Conservation (phyloP, 2,329 filamentous ascomycete genomes). For the Lanzia echinophila region DNA sequence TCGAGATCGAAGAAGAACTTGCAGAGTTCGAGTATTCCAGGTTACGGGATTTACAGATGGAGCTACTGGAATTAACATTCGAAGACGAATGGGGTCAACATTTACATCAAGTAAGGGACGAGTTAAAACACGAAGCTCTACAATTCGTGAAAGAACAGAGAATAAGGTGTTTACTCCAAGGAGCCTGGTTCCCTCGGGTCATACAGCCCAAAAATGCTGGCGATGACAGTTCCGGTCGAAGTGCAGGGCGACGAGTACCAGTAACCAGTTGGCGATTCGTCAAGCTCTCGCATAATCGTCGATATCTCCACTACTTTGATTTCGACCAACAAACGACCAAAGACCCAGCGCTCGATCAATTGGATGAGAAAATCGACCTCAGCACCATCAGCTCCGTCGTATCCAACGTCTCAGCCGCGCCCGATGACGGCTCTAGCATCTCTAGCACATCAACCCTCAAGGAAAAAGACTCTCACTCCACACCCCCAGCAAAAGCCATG, state of each 20-base stretch:
- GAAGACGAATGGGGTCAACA: conserved; percentile 93
- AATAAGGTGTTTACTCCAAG: conserved; percentile 79
- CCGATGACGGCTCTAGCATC: conserved; percentile 42
- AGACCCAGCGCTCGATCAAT: conserved; percentile 64
- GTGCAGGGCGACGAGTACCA: conserved; percentile 12
- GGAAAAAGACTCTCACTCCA: conserved; percentile 12
- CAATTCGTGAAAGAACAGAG: conserved; percentile 98
- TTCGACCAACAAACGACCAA: conserved; percentile 60
- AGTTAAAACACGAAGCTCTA: conserved; percentile 81
- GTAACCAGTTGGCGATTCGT: conserved; percentile 64
- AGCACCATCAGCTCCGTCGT: conserved; percentile 85
- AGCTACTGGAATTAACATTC: conserved; percentile 81
- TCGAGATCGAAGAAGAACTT: conserved; percentile 85
- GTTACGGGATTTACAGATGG: conserved; percentile 85
- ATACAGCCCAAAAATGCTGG: conserved; percentile 40
- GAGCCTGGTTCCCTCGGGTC: conserved; percentile 69
- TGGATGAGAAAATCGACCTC: conserved; percentile 80
- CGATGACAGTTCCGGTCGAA: conserved; percentile 26
- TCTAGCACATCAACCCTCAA: conserved; percentile 37
- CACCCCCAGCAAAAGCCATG: conserved; percentile 22
- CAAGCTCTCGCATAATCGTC: conserved; percentile 81
- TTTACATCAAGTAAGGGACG: conserved; percentile 81
- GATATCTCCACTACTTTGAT: conserved; percentile 84
- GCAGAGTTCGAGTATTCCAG: conserved; percentile 72
- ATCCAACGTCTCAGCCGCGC: conserved; percentile 63